Base-by-base conservation (phyloP, 139 green algal species). In the Micractinium conductrix region DNA sequence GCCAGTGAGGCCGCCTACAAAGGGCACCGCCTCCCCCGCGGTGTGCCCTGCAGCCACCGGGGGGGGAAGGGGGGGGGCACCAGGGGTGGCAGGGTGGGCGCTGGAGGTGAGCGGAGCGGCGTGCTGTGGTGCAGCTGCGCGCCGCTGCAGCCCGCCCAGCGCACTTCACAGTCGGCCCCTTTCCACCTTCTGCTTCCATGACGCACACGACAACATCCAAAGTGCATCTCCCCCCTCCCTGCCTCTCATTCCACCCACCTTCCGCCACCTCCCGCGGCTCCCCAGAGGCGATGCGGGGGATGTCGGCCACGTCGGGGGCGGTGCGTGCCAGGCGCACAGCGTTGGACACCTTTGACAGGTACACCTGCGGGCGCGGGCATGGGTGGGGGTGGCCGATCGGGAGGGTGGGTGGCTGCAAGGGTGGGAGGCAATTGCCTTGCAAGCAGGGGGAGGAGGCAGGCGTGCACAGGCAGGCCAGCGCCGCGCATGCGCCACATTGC, bases 41-140 rank as follows among this genome's bases (percentile, higher is more conserved):
- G 78, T 83, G 62, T 83, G 78, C 28, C 78, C 78, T 83, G 78
- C 78, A 48, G 33, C n/a, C n/a, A n/a, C n/a, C n/a, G n/a, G n/a
- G n/a, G n/a, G n/a, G 16, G 72, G 28, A 74, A 1, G 37, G 9
- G 19, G 68, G 70, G 35, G 35, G 40, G 42, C 26, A 58, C 53
- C 2, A 16, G 48, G 16, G 53, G 5, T 62, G 53, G 8, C 65
- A 72, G 65, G 28, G 30, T 35, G 28, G 8, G 65, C 10, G 65
- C n/a, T 42, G 16, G n/a, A n/a, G n/a, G n/a, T n/a, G n/a, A n/a
- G n/a, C n/a, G n/a, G n/a, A n/a, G n/a, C n/a, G n/a, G n/a, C n/a
- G n/a, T n/a, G n/a, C n/a, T n/a, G n/a, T n/a, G n/a, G n/a, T n/a
- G n/a, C n/a, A n/a, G n/a, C n/a, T n/a, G n/a, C n/a, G n/a, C n/a